These are phyloP conservation scores for Fusarium sp. DNA, from an alignment of 2,329 filamentous ascomycete species.

Conservation along the genomic window DNA sequence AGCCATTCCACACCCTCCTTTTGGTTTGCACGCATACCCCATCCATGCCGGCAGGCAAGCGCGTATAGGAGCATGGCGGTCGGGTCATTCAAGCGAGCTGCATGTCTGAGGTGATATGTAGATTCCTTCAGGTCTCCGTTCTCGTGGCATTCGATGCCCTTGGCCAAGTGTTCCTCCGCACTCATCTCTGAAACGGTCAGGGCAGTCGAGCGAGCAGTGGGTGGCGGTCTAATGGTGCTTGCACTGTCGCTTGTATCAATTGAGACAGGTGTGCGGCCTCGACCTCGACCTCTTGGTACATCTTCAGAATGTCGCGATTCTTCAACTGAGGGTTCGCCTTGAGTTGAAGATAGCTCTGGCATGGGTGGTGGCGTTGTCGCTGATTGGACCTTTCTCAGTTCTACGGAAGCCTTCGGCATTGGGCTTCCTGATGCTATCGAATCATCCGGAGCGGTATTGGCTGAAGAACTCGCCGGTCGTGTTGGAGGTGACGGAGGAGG, in stretches of 20 bases:
- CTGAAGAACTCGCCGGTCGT: conserved; percentile 70
- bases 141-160: conserved; percentile 92
- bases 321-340: conserved; percentile 62
- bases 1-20: conserved; percentile 93
- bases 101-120: conserved; percentile 93
- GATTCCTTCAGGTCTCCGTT: conserved; percentile 90
- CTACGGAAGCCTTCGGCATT: conserved; percentile 62
- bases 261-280: conserved; percentile 63
- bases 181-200: conserved; percentile 77
- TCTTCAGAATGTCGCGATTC: conserved; percentile 63
- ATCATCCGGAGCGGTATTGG: conserved; percentile 56
- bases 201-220: conserved; percentile 61
- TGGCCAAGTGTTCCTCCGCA: conserved; percentile 88
- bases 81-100: conserved; percentile 85
- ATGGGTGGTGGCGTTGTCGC: conserved; percentile 58
- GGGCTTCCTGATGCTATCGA: conserved; percentile 49
- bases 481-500: conserved; percentile 73
- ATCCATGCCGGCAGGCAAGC: conserved; percentile 93
- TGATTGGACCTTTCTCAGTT: conserved; percentile 64
- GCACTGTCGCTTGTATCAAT: conserved; percentile 66
- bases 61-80: conserved; percentile 98
- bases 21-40: conserved; percentile 96
- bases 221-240: conserved; percentile 62
- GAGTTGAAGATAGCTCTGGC: conserved; percentile 60
- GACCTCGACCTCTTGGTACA: conserved; percentile 61